Conservation (phyloP, 2,329 filamentous ascomycete species). For the Rhinocladiella similis region DNA sequence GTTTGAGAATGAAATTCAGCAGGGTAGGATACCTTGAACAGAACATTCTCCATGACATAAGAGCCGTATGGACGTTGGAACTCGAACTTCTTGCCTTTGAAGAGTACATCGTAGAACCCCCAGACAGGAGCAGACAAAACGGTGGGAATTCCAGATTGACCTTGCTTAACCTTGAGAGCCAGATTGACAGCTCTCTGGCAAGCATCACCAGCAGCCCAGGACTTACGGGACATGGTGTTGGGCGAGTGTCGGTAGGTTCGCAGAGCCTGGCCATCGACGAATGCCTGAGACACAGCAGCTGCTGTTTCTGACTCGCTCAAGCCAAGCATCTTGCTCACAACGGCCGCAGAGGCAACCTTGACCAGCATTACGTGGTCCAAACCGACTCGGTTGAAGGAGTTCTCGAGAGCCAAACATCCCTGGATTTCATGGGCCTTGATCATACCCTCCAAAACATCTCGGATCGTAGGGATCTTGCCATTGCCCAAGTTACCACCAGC, state of each 20-base stretch:
- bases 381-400: conserved; percentile 98
- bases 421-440: conserved; percentile 99
- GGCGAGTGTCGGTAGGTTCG: conserved; percentile 96
- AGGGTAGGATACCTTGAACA: conserved; percentile 99
- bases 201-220: conserved; percentile 96
- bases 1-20: conserved; percentile 79
- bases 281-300: conserved; percentile 94
- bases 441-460: conserved; percentile 93
- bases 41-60: conserved; percentile 99
- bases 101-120: conserved; percentile 99
- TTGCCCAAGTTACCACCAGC: conserved; percentile 72
- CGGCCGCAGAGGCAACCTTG: conserved; percentile 93
- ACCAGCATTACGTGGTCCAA: conserved; percentile 97
- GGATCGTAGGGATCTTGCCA: conserved; percentile 80
- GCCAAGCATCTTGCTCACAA: conserved; percentile 93
- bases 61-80: conserved; percentile 96
- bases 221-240: conserved; percentile 99
- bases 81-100: conserved; percentile 92
- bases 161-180: conserved; percentile 85
- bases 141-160: conserved; percentile 86
- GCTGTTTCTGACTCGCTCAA: conserved; percentile 87
- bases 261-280: conserved; percentile 93
- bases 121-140: conserved; percentile 89
- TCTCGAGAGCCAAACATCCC: conserved; percentile 92
- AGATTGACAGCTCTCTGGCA: conserved; percentile 94